Conservation (phyloP, 2,329 filamentous ascomycete genomes). For the Trichophaea hybrida region DNA sequence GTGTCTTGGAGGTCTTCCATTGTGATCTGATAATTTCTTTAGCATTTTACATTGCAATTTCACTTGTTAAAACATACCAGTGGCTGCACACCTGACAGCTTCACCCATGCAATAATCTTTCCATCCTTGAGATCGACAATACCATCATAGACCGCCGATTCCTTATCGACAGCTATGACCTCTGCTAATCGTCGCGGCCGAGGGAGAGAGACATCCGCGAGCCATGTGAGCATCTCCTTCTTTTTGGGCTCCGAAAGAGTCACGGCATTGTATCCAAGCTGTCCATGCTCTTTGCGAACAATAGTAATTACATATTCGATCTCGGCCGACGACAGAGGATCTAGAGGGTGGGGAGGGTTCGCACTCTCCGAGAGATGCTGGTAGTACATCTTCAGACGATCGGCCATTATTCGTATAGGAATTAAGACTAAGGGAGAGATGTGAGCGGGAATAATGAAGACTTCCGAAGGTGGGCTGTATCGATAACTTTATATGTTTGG, state of each 20-base stretch:
- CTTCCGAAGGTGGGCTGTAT: neutral
- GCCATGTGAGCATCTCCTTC: slow-evolving; percentile 66
- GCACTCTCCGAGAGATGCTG: slow-evolving; percentile 2
- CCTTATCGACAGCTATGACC: slow-evolving; percentile 64
- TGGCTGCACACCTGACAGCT: slow-evolving; percentile 63
- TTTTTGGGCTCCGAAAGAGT: slow-evolving; percentile 76
- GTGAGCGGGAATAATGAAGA: neutral
- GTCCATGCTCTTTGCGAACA: slow-evolving; percentile 53
- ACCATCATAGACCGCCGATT: slow-evolving; percentile 69
- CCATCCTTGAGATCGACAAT: slow-evolving; percentile 55
- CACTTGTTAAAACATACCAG: slow-evolving; percentile 40
- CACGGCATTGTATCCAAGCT: slow-evolving; percentile 74
- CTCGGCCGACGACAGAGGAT: slow-evolving; percentile 58
- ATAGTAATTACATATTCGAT: slow-evolving; percentile 57
- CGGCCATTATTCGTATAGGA: slow-evolving; percentile 8
- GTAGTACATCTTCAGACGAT: slow-evolving; percentile 8
- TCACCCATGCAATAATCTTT: slow-evolving; percentile 59
- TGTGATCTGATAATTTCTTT: slow-evolving; percentile 44
- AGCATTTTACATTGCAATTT: neutral
- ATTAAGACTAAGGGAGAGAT: neutral
- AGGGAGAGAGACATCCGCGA: slow-evolving; percentile 48
- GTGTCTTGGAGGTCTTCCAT: slow-evolving; percentile 79
- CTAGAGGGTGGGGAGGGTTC: slow-evolving; percentile 54
- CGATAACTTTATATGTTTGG: neutral
- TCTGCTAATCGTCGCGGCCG: slow-evolving; percentile 62